phyloP scores from a whole-genome alignment of 2,329 filamentous ascomycete species.

The Fusarium sp. region DNA sequence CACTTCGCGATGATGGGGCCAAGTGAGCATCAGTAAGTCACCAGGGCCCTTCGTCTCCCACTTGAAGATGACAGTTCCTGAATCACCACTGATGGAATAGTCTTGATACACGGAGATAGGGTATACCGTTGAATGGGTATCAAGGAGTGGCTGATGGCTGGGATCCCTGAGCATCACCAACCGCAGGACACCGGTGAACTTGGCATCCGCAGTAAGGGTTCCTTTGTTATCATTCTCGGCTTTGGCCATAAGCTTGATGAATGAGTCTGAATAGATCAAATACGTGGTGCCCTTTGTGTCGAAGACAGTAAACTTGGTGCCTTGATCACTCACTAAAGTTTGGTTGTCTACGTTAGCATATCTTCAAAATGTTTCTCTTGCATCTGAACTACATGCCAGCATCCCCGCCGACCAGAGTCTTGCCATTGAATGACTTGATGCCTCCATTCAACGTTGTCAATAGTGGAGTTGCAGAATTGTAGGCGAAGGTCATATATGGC shows the following conservation, averaged over 20 bases:
- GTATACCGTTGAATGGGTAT: not conserved
- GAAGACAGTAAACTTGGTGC: not conserved
- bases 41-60: not conserved
- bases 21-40: not conserved
- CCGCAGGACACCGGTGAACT: not conserved
- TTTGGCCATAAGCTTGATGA: not conserved
- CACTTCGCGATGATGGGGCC: not conserved
- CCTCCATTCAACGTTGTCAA: not conserved
- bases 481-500: not conserved
- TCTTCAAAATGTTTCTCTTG: fast-evolving
- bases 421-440: not conserved
- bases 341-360: not conserved
- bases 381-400: not conserved
- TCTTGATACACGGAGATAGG: not conserved
- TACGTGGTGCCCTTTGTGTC: not conserved
- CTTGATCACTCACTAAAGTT: not conserved
- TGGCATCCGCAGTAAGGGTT: fast-evolving
- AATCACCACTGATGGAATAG: not conserved
- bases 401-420: fast-evolving
- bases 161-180: not conserved
- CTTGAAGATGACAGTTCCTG: not conserved
- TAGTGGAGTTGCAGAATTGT: not conserved
- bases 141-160: not conserved
- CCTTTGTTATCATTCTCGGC: not conserved
- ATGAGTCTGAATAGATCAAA: not conserved